phyloP scores from a whole-genome alignment of 2,329 filamentous ascomycete species.

The Paraconiothyrium brasiliense region DNA sequence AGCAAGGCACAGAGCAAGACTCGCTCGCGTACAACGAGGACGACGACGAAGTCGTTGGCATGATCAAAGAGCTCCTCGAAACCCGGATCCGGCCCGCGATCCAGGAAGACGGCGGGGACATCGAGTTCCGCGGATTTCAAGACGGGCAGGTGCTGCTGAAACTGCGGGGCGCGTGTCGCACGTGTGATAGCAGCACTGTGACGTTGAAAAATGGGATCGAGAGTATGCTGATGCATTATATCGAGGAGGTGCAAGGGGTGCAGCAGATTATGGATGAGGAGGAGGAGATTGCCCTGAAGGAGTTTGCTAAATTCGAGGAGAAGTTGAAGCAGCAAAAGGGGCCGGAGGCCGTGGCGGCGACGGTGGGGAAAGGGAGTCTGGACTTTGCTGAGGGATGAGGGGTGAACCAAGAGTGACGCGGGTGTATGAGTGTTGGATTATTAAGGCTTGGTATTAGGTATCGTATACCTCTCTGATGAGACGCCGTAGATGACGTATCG shows the following conservation, averaged over 20 bases:
- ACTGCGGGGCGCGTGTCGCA: conserved; percentile 90
- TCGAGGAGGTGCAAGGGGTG: conserved; percentile 94
- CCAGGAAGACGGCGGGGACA: conserved; percentile 97
- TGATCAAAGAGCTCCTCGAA: conserved; percentile 98
- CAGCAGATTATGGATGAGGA: conserved; percentile 90
- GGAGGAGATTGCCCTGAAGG: conserved; percentile 84
- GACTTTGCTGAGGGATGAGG: conserved; percentile 56
- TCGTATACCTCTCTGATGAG: not conserved
- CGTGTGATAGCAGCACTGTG: conserved; percentile 95
- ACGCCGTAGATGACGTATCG: too few species aligned
- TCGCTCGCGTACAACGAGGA: conserved; percentile 85
- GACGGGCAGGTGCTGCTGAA: conserved; percentile 86
- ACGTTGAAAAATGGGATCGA: conserved; percentile 98
- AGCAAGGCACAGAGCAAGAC: conserved; percentile 67
- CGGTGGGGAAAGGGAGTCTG: conserved; percentile 61
- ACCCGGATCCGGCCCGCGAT: conserved; percentile 95
- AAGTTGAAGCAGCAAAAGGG: conserved; percentile 72
- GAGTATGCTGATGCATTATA: conserved; percentile 93
- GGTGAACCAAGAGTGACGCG: not conserved
- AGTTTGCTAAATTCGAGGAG: conserved; percentile 96
- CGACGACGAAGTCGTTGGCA: conserved; percentile 92
- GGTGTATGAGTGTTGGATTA: not conserved
- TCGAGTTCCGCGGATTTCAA: conserved; percentile 91
- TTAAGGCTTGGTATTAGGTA: not conserved
- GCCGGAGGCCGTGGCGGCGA: conserved; percentile 59